phyloP scores from a whole-genome alignment of 805 yeast species.

The Lachancea fermentati region DNA sequence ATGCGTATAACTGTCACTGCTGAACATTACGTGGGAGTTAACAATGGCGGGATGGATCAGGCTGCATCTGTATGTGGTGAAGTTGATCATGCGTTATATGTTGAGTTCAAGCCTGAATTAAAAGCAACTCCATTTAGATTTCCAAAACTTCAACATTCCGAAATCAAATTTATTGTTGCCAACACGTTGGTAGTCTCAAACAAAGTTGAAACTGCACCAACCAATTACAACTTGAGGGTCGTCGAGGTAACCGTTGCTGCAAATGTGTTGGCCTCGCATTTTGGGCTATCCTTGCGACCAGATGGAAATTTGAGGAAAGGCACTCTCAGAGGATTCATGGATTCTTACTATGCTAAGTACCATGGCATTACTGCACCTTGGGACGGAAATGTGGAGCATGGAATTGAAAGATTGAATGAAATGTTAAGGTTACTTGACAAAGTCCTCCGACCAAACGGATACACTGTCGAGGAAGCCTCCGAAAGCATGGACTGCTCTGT shows the following conservation, averaged over 20 bases:
- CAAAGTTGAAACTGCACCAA: conserved; percentile 65
- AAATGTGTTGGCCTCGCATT: conserved; percentile 46
- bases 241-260: conserved; percentile 71
- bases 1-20: conserved; percentile 57
- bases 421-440: conserved; percentile 43
- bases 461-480: conserved; percentile 45
- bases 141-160: conserved; percentile 40
- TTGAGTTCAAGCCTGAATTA: conserved; percentile 56
- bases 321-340: conserved; percentile 60
- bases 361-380: conserved; percentile 31
- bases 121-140: conserved; percentile 49
- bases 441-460: conserved; percentile 42
- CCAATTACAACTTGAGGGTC: conserved; percentile 63
- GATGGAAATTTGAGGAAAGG: conserved; percentile 53
- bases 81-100: conserved; percentile 48
- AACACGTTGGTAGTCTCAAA: conserved; percentile 61
- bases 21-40: conserved; percentile 69
- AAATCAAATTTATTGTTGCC: conserved; percentile 52
- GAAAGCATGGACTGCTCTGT: conserved; percentile 36
- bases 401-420: conserved; percentile 35
- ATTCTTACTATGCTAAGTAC: conserved; percentile 38
- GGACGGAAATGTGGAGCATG: conserved; percentile 43
- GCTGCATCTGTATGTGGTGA: conserved; percentile 66
- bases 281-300: conserved; percentile 38
- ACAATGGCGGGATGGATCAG: conserved; percentile 80